Base-by-base conservation (phyloP, 2,329 filamentous ascomycete species). In the Didymella glomerata region DNA sequence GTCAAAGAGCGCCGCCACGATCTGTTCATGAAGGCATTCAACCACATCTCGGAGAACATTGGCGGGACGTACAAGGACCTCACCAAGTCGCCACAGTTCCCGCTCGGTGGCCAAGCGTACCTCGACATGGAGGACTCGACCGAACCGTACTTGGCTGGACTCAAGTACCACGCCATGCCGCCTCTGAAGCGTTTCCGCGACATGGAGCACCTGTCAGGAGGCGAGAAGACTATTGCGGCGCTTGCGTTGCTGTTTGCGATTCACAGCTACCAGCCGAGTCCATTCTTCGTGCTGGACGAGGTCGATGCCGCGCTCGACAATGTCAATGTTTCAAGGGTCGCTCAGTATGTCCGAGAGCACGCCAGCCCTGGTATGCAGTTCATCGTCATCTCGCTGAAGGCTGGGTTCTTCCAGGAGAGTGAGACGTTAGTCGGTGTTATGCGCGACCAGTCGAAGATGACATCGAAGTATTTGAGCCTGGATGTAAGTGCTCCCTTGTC, bases 101-200 rank as follows among this genome's bases (percentile, higher is more conserved):
- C 94, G 0, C 85, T 98, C n/a, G 95, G 95, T 68, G 95, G 95
- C 9, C 84, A 86, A 71, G 88, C 88, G 64, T 97, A 97, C 74
- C 88, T 99, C 47, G 93, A 97, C 73, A 93, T 96, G 76, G 93
- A 97, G 75, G 94, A 99, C 76, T 91, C 90, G n/a, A 93, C 97
- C 64, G 94, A 96, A 72, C 95, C 95, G 0, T 99, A 98, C 77
- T 86, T 97, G 4, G 92, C 91, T 40, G 95, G 95, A 30, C 93
- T 99, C 79, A 97, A 97, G 75, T 99, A 99, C 79, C 93, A 98
- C 76, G 96, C 95, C 63, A 99, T 98, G 93, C 95, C 95, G 20
- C 95, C 95, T 1, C 87, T 97, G 63, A 99, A 99, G 81, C 92
- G 95, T 45, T 99, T 99, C 86, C 87, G 95, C 69, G 96, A 99